Percentiles rank a stretch among this genome's conserved stretches.
Conservation (phyloP, 1,284 basidiomycete genomes). For the Chalciporus sp. region DNA sequence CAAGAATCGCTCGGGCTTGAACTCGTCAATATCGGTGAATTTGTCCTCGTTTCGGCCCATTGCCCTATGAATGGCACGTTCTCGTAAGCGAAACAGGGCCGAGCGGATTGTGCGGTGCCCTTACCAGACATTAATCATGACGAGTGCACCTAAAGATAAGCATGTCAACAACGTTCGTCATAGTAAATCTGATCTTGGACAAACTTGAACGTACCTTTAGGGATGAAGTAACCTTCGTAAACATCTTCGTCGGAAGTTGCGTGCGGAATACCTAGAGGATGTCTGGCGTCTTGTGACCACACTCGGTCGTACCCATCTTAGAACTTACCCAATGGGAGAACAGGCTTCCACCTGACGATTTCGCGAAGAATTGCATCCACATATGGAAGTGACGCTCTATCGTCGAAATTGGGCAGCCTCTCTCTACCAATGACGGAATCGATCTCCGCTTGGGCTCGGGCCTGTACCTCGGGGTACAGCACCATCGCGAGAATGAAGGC, state of each 20-base stretch:
- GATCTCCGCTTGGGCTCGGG: conserved; percentile 36
- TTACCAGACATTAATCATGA: conserved; percentile 34
- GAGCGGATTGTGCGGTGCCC: not conserved
- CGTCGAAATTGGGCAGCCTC: conserved; percentile 37
- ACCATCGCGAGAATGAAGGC: conserved; percentile 41
- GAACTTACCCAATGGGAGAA: conserved; percentile 32
- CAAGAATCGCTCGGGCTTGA: conserved; percentile 28
- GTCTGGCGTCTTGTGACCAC: conserved; percentile 9
- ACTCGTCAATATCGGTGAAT: conserved; percentile 22
- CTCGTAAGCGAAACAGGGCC: conserved; percentile 4
- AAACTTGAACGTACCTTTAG: conserved; percentile 19
- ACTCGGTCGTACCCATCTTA: conserved; percentile 15
- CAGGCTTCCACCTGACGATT: conserved; percentile 39
- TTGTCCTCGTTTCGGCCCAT: conserved; percentile 22
- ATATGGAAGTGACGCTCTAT: conserved; percentile 37
- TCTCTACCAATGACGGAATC: conserved; percentile 35
- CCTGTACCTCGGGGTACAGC: conserved; percentile 39
- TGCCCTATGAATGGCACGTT: conserved; percentile 32
- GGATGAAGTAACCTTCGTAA: conserved; percentile 33
- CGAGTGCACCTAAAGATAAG: conserved; percentile 22
- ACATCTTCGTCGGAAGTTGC: conserved; percentile 30
- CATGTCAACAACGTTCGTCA: conserved; percentile 7
- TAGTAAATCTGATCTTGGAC: not conserved
- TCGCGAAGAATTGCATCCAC: conserved; percentile 40
- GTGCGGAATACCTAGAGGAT: conserved; percentile 27